phyloP scores from a whole-genome alignment of 2,329 filamentous ascomycete species.

The Phialophora chinensis region DNA sequence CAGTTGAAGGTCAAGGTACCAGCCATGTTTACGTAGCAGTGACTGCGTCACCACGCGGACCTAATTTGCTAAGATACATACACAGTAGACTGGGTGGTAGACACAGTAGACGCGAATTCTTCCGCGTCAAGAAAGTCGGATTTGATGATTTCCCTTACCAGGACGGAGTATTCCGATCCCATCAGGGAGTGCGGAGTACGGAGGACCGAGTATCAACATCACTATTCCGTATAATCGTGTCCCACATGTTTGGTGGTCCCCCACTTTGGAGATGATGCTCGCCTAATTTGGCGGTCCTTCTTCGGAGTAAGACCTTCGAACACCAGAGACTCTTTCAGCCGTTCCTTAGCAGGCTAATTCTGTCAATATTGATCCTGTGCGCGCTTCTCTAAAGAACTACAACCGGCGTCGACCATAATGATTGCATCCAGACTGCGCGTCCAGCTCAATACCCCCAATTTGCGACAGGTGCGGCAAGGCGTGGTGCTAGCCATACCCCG shows the following conservation, averaged over 20 bases:
- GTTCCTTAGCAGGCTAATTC: not conserved
- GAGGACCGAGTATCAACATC: too few species aligned
- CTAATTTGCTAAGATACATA: too few species aligned
- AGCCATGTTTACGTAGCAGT: too few species aligned
- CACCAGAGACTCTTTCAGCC: not conserved
- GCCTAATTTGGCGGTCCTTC: not conserved
- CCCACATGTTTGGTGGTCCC: not conserved
- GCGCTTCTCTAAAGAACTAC: too few species aligned
- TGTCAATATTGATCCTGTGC: too few species aligned
- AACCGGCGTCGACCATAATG: not conserved
- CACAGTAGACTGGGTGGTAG: too few species aligned
- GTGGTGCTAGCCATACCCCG: not conserved
- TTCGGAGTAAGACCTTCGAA: not conserved
- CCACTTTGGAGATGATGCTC: not conserved
- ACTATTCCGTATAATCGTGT: not conserved
- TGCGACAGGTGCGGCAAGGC: not conserved
- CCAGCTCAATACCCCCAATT: not conserved
- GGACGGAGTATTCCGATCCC: too few species aligned
- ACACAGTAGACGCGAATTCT: too few species aligned
- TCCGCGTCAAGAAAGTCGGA: not conserved
- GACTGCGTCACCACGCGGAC: too few species aligned
- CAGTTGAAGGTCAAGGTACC: too few species aligned
- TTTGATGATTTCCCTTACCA: not conserved
- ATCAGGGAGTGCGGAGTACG: too few species aligned
- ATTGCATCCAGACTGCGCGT: not conserved